Evolutionary conservation across 1,284 basidiomycete genomes (phyloP).

Genomic region (Tilletia horrida): DNA sequence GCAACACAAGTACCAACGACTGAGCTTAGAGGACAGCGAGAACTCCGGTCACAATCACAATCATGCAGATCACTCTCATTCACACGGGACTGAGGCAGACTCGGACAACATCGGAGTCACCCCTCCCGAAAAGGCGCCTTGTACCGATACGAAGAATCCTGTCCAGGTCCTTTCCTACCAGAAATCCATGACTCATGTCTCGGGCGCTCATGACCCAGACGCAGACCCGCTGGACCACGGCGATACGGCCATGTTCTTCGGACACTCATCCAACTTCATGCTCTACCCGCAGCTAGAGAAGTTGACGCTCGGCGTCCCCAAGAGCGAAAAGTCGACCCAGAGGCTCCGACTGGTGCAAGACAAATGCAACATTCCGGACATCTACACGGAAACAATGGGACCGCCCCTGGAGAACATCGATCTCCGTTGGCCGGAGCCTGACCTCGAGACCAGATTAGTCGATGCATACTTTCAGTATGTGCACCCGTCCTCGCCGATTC

Average conservation of each 20-base stretch:
- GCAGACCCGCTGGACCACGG: background rate
- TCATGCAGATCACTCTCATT: conserved; percentile 1
- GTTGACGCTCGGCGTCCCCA: conserved; percentile 5
- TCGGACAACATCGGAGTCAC: background rate
- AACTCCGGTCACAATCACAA: background rate
- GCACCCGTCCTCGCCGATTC: conserved; percentile 26
- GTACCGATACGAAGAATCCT: background rate
- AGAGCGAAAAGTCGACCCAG: background rate
- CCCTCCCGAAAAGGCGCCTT: too few relatives aligned
- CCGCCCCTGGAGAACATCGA: conserved; percentile 13
- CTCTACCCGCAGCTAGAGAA: conserved; percentile 17
- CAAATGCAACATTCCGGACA: background rate
- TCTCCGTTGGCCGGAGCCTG: conserved; percentile 34
- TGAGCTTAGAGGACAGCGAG: conserved; percentile 1
- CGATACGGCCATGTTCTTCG: conserved; percentile 11
- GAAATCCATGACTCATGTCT: background rate
- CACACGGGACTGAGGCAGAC: background rate
- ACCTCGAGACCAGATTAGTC: conserved; percentile 34
- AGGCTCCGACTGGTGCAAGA: background rate
- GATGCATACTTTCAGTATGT: conserved; percentile 39
- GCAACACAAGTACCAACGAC: conserved; percentile 1
- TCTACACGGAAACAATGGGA: background rate
- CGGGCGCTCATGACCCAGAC: background rate
- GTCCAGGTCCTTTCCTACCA: background rate
- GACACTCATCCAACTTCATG: conserved; percentile 17